Base-by-base conservation (phyloP, 2,329 filamentous ascomycete genomes). In the Pseudofabraea citricarpa region DNA sequence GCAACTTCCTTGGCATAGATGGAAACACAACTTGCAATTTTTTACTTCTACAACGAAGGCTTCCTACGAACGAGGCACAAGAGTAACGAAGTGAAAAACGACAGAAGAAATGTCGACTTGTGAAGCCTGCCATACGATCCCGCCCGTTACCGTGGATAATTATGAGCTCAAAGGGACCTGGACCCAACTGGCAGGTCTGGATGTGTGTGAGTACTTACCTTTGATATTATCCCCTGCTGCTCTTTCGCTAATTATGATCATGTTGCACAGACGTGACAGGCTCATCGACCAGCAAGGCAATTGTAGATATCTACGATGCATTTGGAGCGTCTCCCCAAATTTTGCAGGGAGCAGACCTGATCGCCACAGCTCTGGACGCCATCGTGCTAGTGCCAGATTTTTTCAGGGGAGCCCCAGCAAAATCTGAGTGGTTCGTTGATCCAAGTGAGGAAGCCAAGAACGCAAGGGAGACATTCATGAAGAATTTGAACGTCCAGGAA, bases 301-400 rank as follows among this genome's bases (percentile, higher is more conserved):
- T 86, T 41, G 60, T 87, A 41, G 61, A 72, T 47, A 72, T 84
- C 58, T 56, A 53, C 32, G 83, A 87, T 63, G 79, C 84, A 60
- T 84, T 85, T 57, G 81, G 83, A 52, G 77, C 82, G 72, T 82
- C 77, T 54, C 73, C 78, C 21, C 83, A 87, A 64, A 84, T 81
- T 6, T 52, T 85, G 2, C 82, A 87, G 60, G 84, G 83, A 22
- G 80, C 80, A 46, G 83, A 88, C 56, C 83, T 77, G 47, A 65
- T 84, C 12, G 71, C 77, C 31, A 65, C 66, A 40, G 69, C 71
- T 45, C 69, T 77, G 56, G 39, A 41, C 18, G 60, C 67, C 65
- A 79, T 82, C 53, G 86, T 95, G 55, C 86, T 90, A 65, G 90
- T 95, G 48, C 90, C 90, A 15, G 90, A 95, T 68, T 90, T 88